These are phyloP conservation scores for Aristolochia fimbriata DNA, from an alignment of 164 flowering plant genomes.

Conservation along the genomic window DNA sequence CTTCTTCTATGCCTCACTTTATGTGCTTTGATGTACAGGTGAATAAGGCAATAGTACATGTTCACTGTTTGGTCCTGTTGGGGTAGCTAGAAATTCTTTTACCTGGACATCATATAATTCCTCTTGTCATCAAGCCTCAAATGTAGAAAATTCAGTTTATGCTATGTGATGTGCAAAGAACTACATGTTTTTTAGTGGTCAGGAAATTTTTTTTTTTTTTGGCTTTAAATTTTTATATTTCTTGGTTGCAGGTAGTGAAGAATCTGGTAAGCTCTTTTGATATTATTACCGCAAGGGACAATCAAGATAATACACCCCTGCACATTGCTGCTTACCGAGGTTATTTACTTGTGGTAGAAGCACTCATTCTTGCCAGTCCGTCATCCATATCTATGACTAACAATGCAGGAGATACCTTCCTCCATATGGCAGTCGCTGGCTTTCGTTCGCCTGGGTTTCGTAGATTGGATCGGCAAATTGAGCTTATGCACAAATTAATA, in stretches of 20 bases:
- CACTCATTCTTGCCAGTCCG: slow-evolving; percentile 39
- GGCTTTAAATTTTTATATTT: background rate
- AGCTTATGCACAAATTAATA: slow-evolving; percentile 53
- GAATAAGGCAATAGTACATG: no score
- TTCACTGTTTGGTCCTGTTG: no score
- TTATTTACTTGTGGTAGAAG: slow-evolving; percentile 44
- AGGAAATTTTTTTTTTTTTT: background rate
- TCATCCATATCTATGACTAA: slow-evolving; percentile 31
- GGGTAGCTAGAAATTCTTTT: no score
- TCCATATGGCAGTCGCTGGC: slow-evolving; percentile 84
- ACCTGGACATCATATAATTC: no score
- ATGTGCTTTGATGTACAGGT: no score
- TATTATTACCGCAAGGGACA: slow-evolving; percentile 39
- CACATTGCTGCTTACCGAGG: slow-evolving; percentile 83
- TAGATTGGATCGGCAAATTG: slow-evolving; percentile 61
- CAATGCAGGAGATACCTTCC: slow-evolving; percentile 68
- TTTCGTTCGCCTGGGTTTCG: slow-evolving; percentile 70
- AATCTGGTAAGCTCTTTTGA: slow-evolving; percentile 46
- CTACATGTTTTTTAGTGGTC: no score
- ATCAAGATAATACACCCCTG: slow-evolving; percentile 71
- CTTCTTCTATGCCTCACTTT: no score
- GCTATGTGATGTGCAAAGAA: no score
- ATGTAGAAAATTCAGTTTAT: no score
- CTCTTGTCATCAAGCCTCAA: no score
- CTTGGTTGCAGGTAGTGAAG: slow-evolving; percentile 55